A percentile compares a stretch with the other conserved stretches of the same genome.
Evolutionary conservation across 2,329 filamentous ascomycete genomes (phyloP).

Genomic region (Fusarium sarcochroum): DNA sequence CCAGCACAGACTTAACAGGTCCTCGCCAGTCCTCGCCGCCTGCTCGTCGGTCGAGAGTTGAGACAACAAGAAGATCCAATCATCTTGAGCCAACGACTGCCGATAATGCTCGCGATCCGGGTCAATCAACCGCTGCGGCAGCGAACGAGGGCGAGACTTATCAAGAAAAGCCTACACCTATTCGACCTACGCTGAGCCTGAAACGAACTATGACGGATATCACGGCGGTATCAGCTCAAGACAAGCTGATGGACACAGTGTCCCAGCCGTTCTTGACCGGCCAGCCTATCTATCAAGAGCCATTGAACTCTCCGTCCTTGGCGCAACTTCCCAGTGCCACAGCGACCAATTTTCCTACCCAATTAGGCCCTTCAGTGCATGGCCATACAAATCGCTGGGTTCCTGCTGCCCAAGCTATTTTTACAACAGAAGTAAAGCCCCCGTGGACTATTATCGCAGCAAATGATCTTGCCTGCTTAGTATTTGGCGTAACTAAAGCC

Average conservation of each 20-base stretch:
- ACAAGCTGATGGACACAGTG: conserved; percentile 87
- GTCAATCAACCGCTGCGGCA: conserved; percentile 67
- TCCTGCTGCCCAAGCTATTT: conserved; percentile 94
- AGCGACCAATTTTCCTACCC: conserved; percentile 60
- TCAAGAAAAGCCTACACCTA: conserved; percentile 65
- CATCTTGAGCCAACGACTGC: conserved; percentile 28
- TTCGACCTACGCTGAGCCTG: conserved; percentile 73
- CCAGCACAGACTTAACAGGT: conserved; percentile 64
- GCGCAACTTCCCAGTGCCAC: conserved; percentile 56
- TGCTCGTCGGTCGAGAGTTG: conserved; percentile 38
- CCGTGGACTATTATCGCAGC: conserved; percentile 97
- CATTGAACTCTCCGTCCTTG: conserved; percentile 60
- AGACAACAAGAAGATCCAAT: conserved; percentile 34
- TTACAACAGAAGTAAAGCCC: conserved; percentile 90
- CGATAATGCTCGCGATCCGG: conserved; percentile 55
- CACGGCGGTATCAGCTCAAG: conserved; percentile 79
- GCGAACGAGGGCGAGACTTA: conserved; percentile 70
- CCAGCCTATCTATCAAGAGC: conserved; percentile 55
- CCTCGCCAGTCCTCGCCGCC: conserved; percentile 55
- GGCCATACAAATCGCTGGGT: conserved; percentile 92
- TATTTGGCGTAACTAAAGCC: conserved; percentile 98
- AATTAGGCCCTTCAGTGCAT: conserved; percentile 76
- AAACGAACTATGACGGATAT: conserved; percentile 93
- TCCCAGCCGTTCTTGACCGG: conserved; percentile 81
- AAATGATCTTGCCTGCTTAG: conserved; percentile 94